Conservation (phyloP, 2,329 filamentous ascomycete species). For the Fusarium cicatricum region DNA sequence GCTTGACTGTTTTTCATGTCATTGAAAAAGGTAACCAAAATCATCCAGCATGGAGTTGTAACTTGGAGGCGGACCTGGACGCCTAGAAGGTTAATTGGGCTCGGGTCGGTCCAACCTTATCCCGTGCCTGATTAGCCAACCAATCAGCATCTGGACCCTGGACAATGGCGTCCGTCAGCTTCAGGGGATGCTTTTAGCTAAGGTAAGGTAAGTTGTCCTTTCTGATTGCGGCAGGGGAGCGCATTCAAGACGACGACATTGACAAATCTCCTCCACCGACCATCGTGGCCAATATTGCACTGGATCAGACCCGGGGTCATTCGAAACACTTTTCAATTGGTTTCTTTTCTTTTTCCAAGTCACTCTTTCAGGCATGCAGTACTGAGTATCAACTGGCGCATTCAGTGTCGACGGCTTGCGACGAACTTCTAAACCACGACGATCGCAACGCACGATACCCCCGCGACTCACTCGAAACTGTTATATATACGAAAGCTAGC, state of each 20-base stretch:
- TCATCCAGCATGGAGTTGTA: no score
- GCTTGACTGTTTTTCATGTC: no score
- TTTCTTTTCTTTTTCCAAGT: slow-evolving; percentile 11
- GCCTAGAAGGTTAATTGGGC: no score
- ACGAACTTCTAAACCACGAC: slow-evolving; percentile 11
- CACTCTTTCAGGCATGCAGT: slow-evolving; percentile 35
- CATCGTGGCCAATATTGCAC: slow-evolving; percentile 4
- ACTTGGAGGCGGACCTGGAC: no score
- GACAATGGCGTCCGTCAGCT: slow-evolving; percentile 9
- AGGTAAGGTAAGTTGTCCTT: slow-evolving; percentile 44
- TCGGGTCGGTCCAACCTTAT: slow-evolving; percentile 40
- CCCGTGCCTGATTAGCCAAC: slow-evolving; percentile 21
- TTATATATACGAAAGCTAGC: slow-evolving; percentile 27
- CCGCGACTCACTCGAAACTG: neutral
- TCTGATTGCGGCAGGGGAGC: slow-evolving; percentile 32
- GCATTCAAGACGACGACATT: slow-evolving; percentile 25
- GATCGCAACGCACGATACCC: slow-evolving; percentile 16
- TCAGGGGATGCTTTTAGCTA: slow-evolving; percentile 38
- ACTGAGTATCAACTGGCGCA: slow-evolving; percentile 26
- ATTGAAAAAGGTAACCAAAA: no score
- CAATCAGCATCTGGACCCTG: slow-evolving; percentile 39
- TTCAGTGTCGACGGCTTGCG: slow-evolving; percentile 33
- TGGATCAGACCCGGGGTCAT: slow-evolving; percentile 12
- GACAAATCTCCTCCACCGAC: slow-evolving; percentile 17
- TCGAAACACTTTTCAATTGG: slow-evolving; percentile 22